Evolutionary conservation across 2,329 filamentous ascomycete genomes (phyloP), one percentile per base, ranked within the genome.

Genomic region (Zymoseptoria passerinii): DNA sequence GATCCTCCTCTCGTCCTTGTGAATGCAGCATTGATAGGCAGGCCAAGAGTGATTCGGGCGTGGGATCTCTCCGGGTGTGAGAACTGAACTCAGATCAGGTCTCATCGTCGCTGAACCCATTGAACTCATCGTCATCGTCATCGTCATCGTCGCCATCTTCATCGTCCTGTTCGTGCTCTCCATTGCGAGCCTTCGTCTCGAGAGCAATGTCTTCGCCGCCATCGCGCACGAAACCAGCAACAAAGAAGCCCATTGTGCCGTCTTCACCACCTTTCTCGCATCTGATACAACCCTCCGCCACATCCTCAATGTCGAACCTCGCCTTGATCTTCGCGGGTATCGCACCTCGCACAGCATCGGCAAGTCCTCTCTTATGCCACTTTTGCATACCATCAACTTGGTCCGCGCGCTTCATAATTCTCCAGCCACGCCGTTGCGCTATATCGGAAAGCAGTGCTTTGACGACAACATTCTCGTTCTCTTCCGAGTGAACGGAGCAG

Each of bases 241-340:
- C 89, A 67, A 99, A 99, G 74, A 99, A 97, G 0, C 94, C 92
- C 83, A 96, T 96, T 0, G 92, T 89, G 0, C 91, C 90, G 62
- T 88, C 83, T 8, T 85, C 86, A 65, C 92, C 90, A 27, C 84
- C 88, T 66, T 92, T 89, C 72, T 88, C 86, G 29, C 90, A 89
- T 59, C 92, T 80, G 57, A 96, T 87, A 68, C 91, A 96, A 2
- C 82, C 88, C 27, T 92, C 86, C 5, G 85, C 82, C 1, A 89
- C 71, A 55, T 59, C 20, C 8, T 54, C 61, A 56, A 56, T 61
- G 28, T 57, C 52, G 48, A 28, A 55, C 29, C 28, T 57, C 23
- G 5, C 40, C 40, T 55, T 48, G 51, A 28, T 44, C 16, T 5
- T 29, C n/a, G 58, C 53, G 16, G 58, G 49, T 27, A 58, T 57